These are phyloP conservation scores for Nakazawaea ishiwadae DNA, from an alignment of 805 yeast species.

Conservation along the genomic window DNA sequence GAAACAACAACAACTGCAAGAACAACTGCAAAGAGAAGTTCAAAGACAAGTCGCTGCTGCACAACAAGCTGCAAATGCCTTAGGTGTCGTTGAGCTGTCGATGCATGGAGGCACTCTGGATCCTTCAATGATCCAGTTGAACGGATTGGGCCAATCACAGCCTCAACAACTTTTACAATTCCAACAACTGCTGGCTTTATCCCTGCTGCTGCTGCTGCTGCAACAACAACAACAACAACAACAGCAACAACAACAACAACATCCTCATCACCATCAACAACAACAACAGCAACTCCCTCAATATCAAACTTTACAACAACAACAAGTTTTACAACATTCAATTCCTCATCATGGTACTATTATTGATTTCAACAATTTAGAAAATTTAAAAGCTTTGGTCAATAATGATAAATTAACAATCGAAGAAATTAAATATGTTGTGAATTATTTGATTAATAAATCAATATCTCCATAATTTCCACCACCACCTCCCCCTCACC, in stretches of 20 bases:
- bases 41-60: conserved; percentile 4
- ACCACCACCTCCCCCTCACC: too few species aligned
- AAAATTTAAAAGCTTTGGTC: conserved; percentile 8
- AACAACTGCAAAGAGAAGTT: conserved; percentile 5
- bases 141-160: conserved; percentile 9
- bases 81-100: conserved; percentile 10
- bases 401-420: conserved; percentile 12
- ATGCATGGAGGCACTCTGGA: conserved; percentile 12
- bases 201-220: conserved; percentile 9
- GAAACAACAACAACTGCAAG: conserved; percentile 1
- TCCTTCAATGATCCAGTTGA: conserved; percentile 12
- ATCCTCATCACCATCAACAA: neutral
- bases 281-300: conserved; percentile 6
- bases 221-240: conserved; percentile 10
- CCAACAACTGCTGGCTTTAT: conserved; percentile 10
- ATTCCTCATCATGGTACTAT: conserved; percentile 8
- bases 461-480: too few species aligned
- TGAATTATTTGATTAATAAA: conserved; percentile 9
- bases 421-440: conserved; percentile 12
- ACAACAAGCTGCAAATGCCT: conserved; percentile 7
- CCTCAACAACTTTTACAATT: conserved; percentile 12
- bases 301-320: neutral
- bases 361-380: conserved; percentile 12
- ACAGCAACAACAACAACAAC: conserved; percentile 10
- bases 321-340: conserved; percentile 7